These are phyloP conservation scores for Starmerella asiatica DNA, from an alignment of 805 yeast genomes.

Conservation along the genomic window DNA sequence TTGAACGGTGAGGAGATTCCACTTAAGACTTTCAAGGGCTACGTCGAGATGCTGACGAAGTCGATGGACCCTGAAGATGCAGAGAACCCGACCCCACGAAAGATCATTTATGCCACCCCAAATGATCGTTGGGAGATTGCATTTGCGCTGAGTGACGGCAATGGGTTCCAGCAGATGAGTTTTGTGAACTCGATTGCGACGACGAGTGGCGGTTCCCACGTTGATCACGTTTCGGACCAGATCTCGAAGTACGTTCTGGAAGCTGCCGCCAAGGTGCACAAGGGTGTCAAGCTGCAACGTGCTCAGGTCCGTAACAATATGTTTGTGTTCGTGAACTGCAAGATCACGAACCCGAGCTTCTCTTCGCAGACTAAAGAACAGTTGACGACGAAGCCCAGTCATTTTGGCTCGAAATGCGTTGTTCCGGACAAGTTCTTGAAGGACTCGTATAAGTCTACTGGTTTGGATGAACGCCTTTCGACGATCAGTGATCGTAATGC, in stretches of 20 bases:
- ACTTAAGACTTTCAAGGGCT: slow-evolving; percentile 65
- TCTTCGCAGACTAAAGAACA: slow-evolving; percentile 97
- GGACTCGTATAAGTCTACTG: slow-evolving; percentile 54
- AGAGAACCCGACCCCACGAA: slow-evolving; percentile 25
- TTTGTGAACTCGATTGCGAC: slow-evolving; percentile 97
- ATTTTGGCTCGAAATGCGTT: slow-evolving; percentile 78
- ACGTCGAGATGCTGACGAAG: slow-evolving; percentile 77
- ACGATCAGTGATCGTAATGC: slow-evolving; percentile 82
- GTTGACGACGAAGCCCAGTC: slow-evolving; percentile 72
- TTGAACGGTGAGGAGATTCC: slow-evolving; percentile 62
- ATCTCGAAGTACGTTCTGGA: slow-evolving; percentile 65
- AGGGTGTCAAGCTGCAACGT: slow-evolving; percentile 61
- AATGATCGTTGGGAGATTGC: slow-evolving; percentile 94
- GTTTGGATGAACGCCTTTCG: slow-evolving; percentile 50
- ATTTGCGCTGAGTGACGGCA: slow-evolving; percentile 80
- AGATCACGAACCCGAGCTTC: slow-evolving; percentile 92
- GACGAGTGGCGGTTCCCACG: slow-evolving; percentile 93
- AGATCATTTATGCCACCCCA: slow-evolving; percentile 61
- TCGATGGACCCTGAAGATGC: slow-evolving; percentile 38
- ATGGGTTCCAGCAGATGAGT: slow-evolving; percentile 75
- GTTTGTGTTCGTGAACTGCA: slow-evolving; percentile 80
- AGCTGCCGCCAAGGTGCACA: slow-evolving; percentile 43
- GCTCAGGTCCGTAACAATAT: slow-evolving; percentile 80
- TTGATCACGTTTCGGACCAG: slow-evolving; percentile 72
- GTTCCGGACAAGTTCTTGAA: slow-evolving; percentile 65